phyloP scores from a whole-genome alignment of 306 rosid species.

The Castanopsis chinensis region DNA sequence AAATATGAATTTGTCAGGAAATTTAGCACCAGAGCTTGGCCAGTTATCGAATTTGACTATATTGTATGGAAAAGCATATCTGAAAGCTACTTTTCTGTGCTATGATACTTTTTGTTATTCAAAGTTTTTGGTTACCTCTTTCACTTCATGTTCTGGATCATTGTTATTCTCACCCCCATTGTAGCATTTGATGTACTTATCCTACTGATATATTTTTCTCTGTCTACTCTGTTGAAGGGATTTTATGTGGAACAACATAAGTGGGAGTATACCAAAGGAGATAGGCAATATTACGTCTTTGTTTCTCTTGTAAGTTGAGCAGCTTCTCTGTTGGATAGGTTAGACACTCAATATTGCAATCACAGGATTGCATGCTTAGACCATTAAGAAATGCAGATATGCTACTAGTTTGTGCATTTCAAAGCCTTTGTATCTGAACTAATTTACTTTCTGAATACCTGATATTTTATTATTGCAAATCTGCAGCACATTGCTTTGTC shows the following conservation, averaged over 20 bases:
- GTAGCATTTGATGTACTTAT: constrained; percentile 20
- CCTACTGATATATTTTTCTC: constrained; percentile 28
- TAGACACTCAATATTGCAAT: constrained; percentile 8
- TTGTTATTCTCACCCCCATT: constrained; percentile 1
- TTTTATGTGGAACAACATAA: constrained; percentile 85
- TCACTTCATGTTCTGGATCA: not conserved
- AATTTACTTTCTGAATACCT: not conserved
- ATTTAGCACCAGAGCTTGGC: constrained; percentile 78
- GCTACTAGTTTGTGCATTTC: not conserved
- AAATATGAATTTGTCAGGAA: constrained; percentile 58
- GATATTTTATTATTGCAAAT: not conserved
- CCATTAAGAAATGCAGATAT: not conserved
- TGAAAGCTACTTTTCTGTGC: not conserved
- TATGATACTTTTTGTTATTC: not conserved
- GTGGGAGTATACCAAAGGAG: constrained; percentile 83
- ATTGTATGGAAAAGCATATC: constrained; percentile 50
- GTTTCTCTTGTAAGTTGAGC: constrained; percentile 70
- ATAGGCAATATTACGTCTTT: constrained; percentile 68
- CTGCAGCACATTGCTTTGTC: not conserved
- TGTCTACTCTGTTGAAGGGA: constrained; percentile 52
- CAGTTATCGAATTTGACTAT: constrained; percentile 47
- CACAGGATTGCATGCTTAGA: not conserved
- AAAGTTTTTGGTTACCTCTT: not conserved
- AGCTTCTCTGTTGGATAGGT: constrained; percentile 11
- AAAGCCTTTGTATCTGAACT: not conserved